phyloP scores from a whole-genome alignment of 176 grass and related monocot species.

The Rhynchospora tenuis region DNA sequence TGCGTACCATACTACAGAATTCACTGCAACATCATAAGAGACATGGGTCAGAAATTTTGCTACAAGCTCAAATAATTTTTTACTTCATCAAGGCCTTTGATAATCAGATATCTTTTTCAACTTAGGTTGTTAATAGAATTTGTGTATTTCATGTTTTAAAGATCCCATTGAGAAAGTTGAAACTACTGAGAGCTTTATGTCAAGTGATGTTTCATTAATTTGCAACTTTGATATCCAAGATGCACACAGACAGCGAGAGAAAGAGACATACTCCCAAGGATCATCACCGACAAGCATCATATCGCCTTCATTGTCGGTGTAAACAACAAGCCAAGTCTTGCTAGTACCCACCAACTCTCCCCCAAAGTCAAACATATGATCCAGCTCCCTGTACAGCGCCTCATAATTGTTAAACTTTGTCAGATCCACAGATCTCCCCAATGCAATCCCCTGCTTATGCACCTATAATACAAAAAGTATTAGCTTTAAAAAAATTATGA shows the following conservation, averaged over 20 bases:
- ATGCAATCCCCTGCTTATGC: constrained; percentile 94
- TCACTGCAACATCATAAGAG: constrained; percentile 43
- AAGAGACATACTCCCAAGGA: constrained; percentile 73
- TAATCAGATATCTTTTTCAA: background rate
- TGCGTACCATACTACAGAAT: constrained; percentile 81
- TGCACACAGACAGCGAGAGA: background rate
- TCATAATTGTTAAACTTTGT: constrained; percentile 72
- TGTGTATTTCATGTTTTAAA: background rate
- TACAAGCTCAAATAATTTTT: background rate
- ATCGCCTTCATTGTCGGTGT: constrained; percentile 83
- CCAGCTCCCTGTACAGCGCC: constrained; percentile 62
- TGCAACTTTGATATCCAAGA: background rate
- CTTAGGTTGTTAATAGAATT: background rate
- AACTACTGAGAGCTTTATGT: no score
- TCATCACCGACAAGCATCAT: constrained; percentile 99
- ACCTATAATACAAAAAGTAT: constrained; percentile 41
- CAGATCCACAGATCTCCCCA: constrained; percentile 89
- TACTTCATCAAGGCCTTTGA: background rate
- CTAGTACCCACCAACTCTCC: constrained; percentile 52
- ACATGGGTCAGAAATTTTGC: background rate
- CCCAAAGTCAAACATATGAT: constrained; percentile 89
- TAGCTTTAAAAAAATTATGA: background rate
- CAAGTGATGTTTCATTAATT: background rate
- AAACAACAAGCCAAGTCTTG: constrained; percentile 87
- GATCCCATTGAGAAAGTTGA: background rate